phyloP scores from a whole-genome alignment of 2,329 filamentous ascomycete species.

The Ophiostoma angusticollis region DNA sequence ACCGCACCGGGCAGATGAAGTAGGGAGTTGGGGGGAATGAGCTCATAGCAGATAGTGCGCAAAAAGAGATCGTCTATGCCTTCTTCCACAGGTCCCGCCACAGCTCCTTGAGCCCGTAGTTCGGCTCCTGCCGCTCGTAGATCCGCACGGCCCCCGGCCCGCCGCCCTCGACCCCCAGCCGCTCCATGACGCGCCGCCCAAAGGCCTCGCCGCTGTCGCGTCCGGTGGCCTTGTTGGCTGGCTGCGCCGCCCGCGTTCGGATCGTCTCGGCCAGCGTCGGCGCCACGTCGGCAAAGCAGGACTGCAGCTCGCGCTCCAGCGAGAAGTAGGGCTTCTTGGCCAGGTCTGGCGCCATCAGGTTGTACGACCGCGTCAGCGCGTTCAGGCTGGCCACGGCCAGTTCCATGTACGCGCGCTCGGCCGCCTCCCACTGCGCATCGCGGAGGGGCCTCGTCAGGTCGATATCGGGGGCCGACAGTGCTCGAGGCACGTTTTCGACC shows the following conservation, averaged over 20 bases:
- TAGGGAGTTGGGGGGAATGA: no score
- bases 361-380: constrained; percentile 70
- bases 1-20: constrained; percentile 14
- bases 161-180: constrained; percentile 37
- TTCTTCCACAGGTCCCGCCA: constrained; percentile 62
- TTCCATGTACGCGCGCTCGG: constrained; percentile 62
- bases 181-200: constrained; percentile 46
- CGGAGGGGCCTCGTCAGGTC: constrained; percentile 50
- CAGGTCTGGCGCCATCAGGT: constrained; percentile 82
- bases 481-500: neutral
- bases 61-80: neutral
- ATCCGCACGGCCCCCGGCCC: constrained; percentile 41
- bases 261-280: constrained; percentile 63
- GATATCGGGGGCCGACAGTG: neutral
- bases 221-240: constrained; percentile 28
- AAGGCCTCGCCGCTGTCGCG: constrained; percentile 23
- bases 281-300: constrained; percentile 78
- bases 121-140: constrained; percentile 59
- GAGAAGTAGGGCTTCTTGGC: constrained; percentile 89
- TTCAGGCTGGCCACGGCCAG: constrained; percentile 71
- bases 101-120: constrained; percentile 81
- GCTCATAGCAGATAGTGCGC: neutral
- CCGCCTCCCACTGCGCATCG: constrained; percentile 60
- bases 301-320: constrained; percentile 65
- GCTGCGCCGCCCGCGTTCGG: constrained; percentile 46